Base-by-base conservation (phyloP, 2,329 filamentous ascomycete genomes). In the Albophoma yamanashiensis region DNA sequence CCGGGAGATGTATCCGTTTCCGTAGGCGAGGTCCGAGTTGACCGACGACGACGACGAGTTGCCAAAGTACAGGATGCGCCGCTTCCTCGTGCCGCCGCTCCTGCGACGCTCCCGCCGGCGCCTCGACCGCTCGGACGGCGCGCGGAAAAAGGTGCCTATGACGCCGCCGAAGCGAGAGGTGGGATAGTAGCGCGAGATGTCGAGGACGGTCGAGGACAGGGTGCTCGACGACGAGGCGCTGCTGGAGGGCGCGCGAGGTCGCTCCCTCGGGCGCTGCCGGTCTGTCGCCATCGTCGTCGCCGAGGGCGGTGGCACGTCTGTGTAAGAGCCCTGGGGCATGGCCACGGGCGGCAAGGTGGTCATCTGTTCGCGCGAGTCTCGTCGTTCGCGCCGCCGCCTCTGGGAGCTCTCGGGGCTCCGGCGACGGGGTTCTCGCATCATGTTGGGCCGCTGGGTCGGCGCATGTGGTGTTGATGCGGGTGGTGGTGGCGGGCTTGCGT, bases 1-100 rank as follows among this genome's bases (percentile, higher is more conserved):
- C 42, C 74, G 72, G 62, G 78, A 78, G 55, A 83, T 75, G 63
- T 81, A 87, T 20, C 84, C 86, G 59, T 75, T 79, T 12, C 87
- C 86, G 68, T 89, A 89, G 12, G 86, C 86, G 62, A 89, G 74
- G 68, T 90, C 87, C 25, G 82, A 83, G 70, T 88, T 85, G 59
- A 88, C 77, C 0, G 85, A 88, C 0, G 85, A 88, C 2, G 84
- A 87, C 1, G 86, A 89, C 2, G 82, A 86, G 66, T 86, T 88
- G 59, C 70, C 78, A 65, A 85, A 80, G 60, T 79, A 81, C 50
- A 86, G 78, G 58, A 88, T 79, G 61, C 83, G 79, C 45, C 78
- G 77, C 64, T 75, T 78, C 64, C 76, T 78, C 60, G 77, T 78
- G 64, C 77, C 74, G 25, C 72, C 73, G 59, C 71, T 73, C 58